Percentiles rank a stretch among this genome's conserved stretches.
These are phyloP conservation scores for Eragrostis curvula DNA, from an alignment of 176 grass and related monocot genomes.

Conservation along the genomic window DNA sequence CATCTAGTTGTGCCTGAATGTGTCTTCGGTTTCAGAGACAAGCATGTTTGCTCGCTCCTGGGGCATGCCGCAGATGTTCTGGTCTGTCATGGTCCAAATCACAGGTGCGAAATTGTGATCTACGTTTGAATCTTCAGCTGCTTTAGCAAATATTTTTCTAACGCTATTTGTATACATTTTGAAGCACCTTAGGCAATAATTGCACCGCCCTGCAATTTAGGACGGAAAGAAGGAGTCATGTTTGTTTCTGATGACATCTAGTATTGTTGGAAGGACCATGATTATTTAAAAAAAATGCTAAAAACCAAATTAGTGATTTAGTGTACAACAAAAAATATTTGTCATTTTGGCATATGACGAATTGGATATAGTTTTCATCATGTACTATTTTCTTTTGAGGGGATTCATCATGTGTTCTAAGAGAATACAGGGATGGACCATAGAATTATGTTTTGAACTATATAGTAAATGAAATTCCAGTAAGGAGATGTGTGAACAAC, in stretches of 20 bases:
- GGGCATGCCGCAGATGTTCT: conserved; percentile 85
- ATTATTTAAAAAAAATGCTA: background rate
- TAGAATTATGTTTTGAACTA: too few relatives aligned
- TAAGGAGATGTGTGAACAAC: too few relatives aligned
- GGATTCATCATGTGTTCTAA: too few relatives aligned
- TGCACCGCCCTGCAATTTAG: background rate
- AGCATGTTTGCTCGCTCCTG: conserved; percentile 75
- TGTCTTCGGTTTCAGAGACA: conserved; percentile 79
- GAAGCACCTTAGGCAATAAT: conserved; percentile 32
- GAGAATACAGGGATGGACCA: too few relatives aligned
- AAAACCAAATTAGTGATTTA: conserved; percentile 7
- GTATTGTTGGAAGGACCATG: background rate
- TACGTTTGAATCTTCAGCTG: conserved; percentile 2
- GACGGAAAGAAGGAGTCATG: background rate
- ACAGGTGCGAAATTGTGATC: conserved; percentile 55
- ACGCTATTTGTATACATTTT: background rate
- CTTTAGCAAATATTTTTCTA: background rate
- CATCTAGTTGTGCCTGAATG: conserved; percentile 81
- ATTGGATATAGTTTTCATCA: conserved; percentile 2
- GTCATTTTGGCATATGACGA: conserved; percentile 2
- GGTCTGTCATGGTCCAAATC: conserved; percentile 99
- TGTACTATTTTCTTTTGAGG: too few relatives aligned
- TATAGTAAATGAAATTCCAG: too few relatives aligned
- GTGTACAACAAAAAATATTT: conserved; percentile 3
- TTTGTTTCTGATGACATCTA: conserved; percentile 29